Evolutionary conservation across 306 rosid species (phyloP), one percentile per base, ranked within the genome.

Genomic region (Trifolium repens): DNA sequence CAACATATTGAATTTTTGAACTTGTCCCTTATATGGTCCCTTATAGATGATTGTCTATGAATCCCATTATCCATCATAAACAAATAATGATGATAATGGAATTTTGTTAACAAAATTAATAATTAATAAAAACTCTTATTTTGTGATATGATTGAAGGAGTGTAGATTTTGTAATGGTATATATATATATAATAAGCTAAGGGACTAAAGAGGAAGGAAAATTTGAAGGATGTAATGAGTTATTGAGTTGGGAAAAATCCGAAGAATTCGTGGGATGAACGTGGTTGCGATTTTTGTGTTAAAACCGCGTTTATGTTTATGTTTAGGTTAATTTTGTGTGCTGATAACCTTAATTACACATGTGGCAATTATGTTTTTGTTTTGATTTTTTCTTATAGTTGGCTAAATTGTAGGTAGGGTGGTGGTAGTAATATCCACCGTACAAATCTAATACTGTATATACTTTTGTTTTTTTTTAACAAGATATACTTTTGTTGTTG

Each of bases 1-100:
- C 85, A 85, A 7, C 83, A 79, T 0, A 85, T 35, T 2, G 86
- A 81, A 17, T 78, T 73, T 81, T 72, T 85, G 1, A 81, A 22
- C 3, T 37, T 85, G 13, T 78, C 67, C 27, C 9, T 72, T 4
- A 85, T n/a, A 1, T 37, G 82, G 12, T 78, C 67, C 19, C 11
- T 72, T 4, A 85, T n/a, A 1, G 88, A 70, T 0, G 53, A 61
- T 65, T 78, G 81, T 15, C 44, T 22, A 2, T 52, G 46, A n/a
- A 75, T 47, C 5, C 46, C 77, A 37, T 47, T 62, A 0, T 72
- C 60, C 81, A 81, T 78, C 10, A 12, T 69, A 7, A 34, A 9
- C 0, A 12, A 37, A 0, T 22, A 14, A 13, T n/a, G 2, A 39
- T 39, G 42, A 39, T 39, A 39, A 39, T 39, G 24, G 11, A 52